These are phyloP conservation scores for Phytopythium sindhum DNA, from an alignment of 352 stramenopile species.

Conservation along the genomic window DNA sequence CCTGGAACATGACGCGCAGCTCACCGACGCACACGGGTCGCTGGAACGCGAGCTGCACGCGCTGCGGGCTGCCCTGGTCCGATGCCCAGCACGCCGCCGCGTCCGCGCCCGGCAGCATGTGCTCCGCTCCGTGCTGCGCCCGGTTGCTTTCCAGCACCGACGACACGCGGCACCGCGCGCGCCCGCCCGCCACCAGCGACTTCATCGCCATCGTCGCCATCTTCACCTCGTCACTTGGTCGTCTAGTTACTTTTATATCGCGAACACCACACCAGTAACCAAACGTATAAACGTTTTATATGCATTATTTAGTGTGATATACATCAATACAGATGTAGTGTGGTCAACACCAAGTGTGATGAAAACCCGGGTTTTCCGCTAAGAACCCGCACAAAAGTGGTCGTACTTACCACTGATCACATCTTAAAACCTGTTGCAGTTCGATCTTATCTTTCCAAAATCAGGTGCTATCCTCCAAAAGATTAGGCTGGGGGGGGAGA, in stretches of 20 bases:
- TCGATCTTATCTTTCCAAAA: background rate
- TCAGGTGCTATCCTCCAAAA: background rate
- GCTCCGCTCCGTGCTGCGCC: constrained; percentile 45
- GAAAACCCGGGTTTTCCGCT: too few species aligned
- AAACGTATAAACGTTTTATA: too few species aligned
- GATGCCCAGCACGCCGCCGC: constrained; percentile 70
- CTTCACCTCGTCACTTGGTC: too few species aligned
- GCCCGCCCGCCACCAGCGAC: constrained; percentile 32
- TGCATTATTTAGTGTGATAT: too few species aligned
- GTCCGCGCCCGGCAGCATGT: constrained; percentile 43
- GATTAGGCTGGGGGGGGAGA: background rate
- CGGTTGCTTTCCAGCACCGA: constrained; percentile 72
- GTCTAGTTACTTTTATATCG: too few species aligned
- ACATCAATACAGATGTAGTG: background rate
- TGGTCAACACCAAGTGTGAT: background rate
- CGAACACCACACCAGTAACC: constrained; percentile 1
- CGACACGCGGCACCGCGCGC: constrained; percentile 57
- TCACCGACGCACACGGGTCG: constrained; percentile 33
- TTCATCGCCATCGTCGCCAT: constrained; percentile 3
- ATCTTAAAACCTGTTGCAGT: too few species aligned
- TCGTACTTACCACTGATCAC: too few species aligned
- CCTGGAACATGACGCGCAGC: constrained; percentile 72
- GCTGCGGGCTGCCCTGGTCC: constrained; percentile 59
- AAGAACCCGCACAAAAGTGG: too few species aligned
- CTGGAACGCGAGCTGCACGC: constrained; percentile 60